These are phyloP conservation scores for Pseudogymnoascus sp. DNA, from an alignment of 2,329 filamentous ascomycete genomes.

Conservation along the genomic window DNA sequence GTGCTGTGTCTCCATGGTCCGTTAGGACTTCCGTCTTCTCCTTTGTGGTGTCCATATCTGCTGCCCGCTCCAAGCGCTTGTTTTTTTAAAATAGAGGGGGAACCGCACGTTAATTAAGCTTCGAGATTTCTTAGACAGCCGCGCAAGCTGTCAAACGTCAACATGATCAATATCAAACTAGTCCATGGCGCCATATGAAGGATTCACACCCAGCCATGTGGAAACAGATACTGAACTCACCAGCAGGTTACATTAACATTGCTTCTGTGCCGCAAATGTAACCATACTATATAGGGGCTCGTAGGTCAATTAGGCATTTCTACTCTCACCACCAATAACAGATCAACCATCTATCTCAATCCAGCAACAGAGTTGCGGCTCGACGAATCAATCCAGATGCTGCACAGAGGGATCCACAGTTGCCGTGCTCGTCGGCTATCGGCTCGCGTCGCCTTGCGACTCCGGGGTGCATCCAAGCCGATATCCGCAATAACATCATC, in stretches of 20 bases:
- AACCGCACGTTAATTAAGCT: background rate
- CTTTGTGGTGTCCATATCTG: constrained; percentile 1
- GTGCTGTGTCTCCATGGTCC: background rate
- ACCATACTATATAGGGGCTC: background rate
- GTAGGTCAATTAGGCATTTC: background rate
- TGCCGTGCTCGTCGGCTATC: background rate
- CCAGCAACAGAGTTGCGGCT: background rate
- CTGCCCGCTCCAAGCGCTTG: background rate
- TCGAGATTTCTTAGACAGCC: background rate
- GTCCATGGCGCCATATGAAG: background rate
- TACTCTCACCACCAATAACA: background rate
- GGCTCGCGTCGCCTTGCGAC: background rate
- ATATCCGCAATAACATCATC: background rate
- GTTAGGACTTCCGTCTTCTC: background rate
- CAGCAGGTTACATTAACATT: background rate
- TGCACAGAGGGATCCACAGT: background rate
- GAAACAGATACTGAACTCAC: background rate
- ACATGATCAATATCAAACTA: background rate
- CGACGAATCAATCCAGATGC: background rate
- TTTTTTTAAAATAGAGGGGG: background rate
- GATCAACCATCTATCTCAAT: background rate
- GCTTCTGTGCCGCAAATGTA: background rate
- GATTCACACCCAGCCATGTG: background rate
- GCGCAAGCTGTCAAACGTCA: background rate
- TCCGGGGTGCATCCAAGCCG: background rate